Evolutionary conservation across 2,329 filamentous ascomycete species (phyloP), one percentile per base, ranked within the genome.

Genomic region (Fusarium pseudonygamai): DNA sequence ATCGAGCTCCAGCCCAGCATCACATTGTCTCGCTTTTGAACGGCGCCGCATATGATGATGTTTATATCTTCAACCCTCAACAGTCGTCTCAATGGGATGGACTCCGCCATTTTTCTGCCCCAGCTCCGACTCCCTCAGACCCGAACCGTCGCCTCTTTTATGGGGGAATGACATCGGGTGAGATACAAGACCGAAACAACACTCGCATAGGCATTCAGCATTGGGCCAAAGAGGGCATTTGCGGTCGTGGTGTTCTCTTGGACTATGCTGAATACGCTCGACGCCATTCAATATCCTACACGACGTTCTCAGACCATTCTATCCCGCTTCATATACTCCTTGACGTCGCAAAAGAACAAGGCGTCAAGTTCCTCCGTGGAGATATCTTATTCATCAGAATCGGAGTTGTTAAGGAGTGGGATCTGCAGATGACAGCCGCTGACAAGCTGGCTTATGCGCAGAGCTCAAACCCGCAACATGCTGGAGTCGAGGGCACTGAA

Each of bases 61-160:
- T 62, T 2, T 62, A 62, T 6, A 59, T 59, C 40, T 62, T 62
- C 26, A 62, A 62, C 22, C 60, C 60, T 12, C 60, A 62, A 20
- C 60, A 62, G 16, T 62, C 60, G 5, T 62, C 60, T 26, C 60
- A 62, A 22, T 62, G 60, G 60, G 60, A 62, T 3, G 60, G 60
- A 5, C 60, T 62, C 15, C 60, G 60, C 30, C 60, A 62, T 5
- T 62, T 62, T 6, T 62, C 60, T 4, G 60, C 60, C 4, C 60
- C 60, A 7, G 50, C 60, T 2, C 60, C 60, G 18, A 62, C 32
- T 7, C 40, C 36, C 8, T 46, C 30, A 8, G 60, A 62, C 9
- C 60, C 52, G 4, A 46, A 62, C 2, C 52, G 40, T 39, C 60
- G 60, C 2, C 52, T 62, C 2, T 62, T 62, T 12, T 62, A 62